Base-by-base conservation (phyloP, 164 flowering plant species). In the Nelumbo lutea region DNA sequence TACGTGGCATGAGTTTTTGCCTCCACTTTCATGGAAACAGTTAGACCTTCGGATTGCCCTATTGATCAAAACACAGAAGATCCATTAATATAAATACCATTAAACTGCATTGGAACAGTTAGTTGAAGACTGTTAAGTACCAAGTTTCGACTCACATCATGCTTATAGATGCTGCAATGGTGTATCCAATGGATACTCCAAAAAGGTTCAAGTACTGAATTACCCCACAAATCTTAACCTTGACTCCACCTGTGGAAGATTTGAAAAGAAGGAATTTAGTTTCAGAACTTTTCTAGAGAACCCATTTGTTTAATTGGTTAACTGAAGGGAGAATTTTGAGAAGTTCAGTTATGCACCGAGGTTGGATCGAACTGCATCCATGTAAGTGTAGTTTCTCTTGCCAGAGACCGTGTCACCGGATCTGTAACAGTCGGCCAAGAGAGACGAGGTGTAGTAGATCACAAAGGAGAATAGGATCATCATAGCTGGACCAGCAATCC, bases 171-270 rank as follows among this genome's bases (percentile, higher is more conserved):
- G 93, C 73, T 2, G 96, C 90, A 42, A 90, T 90, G 5, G 93
- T 90, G 84, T 88, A 87, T 0, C 93, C 91, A 71, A 90, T 83
- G 9, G 90, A 85, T n/a, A 83, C 85, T 1, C 96, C 96, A 59
- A 88, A 78, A n/a, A 85, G 83, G 72, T 88, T 87, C 53, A 84
- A 10, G 70, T 87, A 88, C 73, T 90, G 93, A 66, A 87, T 79
- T 8, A 77, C 27, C 14, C 93, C 91, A 68, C 91, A 88, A 0
- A 85, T 0, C 69, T 78, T 85, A 47, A 84, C 85, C 72, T 83
- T 70, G 5, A 66, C 1, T 8, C 86, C 93, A 68, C 91, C 96
- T 89, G 79, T 47, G 66, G 50, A 11, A 7, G 4, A 40, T 1
- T 39, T 27, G 58, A 27, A 60, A 48, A 27, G 27, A 5, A 2